A percentile compares a stretch with the other conserved stretches of the same genome.
phyloP scores from a whole-genome alignment of 768 basidiomycete genomes.

The Hypsizygus marmoreus region DNA sequence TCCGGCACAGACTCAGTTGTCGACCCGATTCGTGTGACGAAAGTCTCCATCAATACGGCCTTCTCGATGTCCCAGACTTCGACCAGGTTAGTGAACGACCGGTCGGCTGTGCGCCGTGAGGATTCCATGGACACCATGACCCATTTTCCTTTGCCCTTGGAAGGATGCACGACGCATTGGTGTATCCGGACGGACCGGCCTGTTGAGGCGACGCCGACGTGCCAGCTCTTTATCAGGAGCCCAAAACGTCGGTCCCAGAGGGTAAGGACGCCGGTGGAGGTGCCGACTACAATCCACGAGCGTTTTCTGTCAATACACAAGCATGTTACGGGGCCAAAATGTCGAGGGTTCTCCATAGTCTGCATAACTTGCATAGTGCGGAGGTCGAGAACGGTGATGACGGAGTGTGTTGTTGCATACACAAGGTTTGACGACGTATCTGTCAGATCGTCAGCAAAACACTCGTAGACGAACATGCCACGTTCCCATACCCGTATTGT shows the following conservation, averaged over 20 bases:
- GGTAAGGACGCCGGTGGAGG: conserved; percentile 79
- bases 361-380: conserved; percentile 80
- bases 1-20: conserved; percentile 53
- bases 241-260: conserved; percentile 98
- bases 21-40: conserved; percentile 54
- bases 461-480: background rate
- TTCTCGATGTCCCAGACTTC: conserved; percentile 96
- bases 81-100: conserved; percentile 53
- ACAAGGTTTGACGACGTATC: conserved; percentile 82
- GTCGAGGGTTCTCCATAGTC: conserved; percentile 80
- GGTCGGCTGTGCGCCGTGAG: conserved; percentile 41
- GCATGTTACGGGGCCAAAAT: conserved; percentile 84
- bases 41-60: conserved; percentile 77
- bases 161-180: conserved; percentile 81
- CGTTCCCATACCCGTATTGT: conserved; percentile 59
- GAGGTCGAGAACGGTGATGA: conserved; percentile 77
- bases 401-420: conserved; percentile 81
- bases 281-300: conserved; percentile 89
- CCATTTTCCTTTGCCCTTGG: conserved; percentile 88
- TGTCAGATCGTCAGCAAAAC: conserved; percentile 5
- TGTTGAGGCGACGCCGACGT: conserved; percentile 57
- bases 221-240: conserved; percentile 85
- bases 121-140: conserved; percentile 81
- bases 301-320: conserved; percentile 83
- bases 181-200: conserved; percentile 63